Evolutionary conservation across 2,329 filamentous ascomycete genomes (phyloP).

Genomic region (Sarocladium oryzae): DNA sequence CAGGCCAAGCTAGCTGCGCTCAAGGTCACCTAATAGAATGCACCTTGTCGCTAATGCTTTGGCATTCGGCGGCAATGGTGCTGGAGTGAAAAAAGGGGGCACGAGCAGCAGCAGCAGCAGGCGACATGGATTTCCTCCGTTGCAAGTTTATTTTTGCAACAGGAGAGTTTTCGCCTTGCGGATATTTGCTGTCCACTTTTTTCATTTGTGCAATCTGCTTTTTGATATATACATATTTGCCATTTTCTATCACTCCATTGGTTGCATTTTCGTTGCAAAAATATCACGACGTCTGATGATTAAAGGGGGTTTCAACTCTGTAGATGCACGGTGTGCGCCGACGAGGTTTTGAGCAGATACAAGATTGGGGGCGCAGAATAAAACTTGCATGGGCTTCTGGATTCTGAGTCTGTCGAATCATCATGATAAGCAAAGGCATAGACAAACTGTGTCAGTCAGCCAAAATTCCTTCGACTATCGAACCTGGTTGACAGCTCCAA

Average conservation of each 20-base stretch:
- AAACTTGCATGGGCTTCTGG: no score
- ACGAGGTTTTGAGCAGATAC: no score
- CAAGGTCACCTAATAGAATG: conserved; percentile 22
- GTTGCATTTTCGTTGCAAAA: background rate
- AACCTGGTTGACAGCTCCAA: no score
- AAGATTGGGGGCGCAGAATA: no score
- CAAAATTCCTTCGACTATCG: no score
- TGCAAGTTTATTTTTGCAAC: background rate
- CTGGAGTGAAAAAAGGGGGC: background rate
- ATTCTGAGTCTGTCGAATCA: no score
- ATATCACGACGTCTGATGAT: background rate
- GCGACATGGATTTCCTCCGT: background rate
- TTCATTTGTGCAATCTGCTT: background rate
- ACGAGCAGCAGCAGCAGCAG: conserved; percentile 1
- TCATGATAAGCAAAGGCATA: no score
- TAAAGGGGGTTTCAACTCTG: no score
- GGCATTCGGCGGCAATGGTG: background rate
- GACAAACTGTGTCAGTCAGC: no score
- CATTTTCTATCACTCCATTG: background rate
- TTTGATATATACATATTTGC: background rate
- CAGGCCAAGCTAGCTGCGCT: conserved; percentile 47
- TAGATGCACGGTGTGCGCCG: no score
- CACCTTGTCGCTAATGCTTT: conserved; percentile 1
- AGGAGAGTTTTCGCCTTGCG: background rate
- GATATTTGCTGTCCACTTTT: background rate